Base-by-base conservation (phyloP, 1,139 yeast genomes). In the Yamadazyma spencermartinsiae region DNA sequence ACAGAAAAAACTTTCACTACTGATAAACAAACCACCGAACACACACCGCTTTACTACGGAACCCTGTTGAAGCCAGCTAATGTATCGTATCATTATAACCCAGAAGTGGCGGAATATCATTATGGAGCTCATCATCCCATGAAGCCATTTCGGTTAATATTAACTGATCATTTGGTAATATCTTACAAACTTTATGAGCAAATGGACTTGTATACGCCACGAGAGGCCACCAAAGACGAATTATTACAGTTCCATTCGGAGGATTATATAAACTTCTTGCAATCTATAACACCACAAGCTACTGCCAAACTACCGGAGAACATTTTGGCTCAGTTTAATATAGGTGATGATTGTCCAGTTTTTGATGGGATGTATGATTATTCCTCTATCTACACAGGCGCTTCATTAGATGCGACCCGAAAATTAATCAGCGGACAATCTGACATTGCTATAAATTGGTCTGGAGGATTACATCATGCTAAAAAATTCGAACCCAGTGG, bases 391-490 rank as follows among this genome's bases (percentile, higher is more conserved):
- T 82, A 88, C 31, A 96, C 97, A 14, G 98, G 98, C 37, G 98
- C 97, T 1, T 86, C 96, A 15, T 84, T 92, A 86, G 98, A 92
- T 61, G 98, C 97, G 31, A 95, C 98, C 1, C 92, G 96, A 5
- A 78, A 96, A 44, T 74, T 92, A 49, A 88, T 89, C 57, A 74
- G 95, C 35, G 97, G 96, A 20, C 88, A 87, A 65, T 87, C 96
- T 64, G 98, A 92, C 60, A 84, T 92, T 49, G 98, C 98, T 31
- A 84, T 92, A 49, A 92, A 92, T 64, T 92, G 94, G 76, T 95
- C 98, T 13, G 98, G 98, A 43, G 97, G 97, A 1, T 73, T 92
- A 49, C 98, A 92, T 61, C 98, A 92, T 65, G 98, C 98, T 25
- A 92, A 92, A 55, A 92, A 92, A 65, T 78, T 86, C 26, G 98